Conservation (phyloP, 768 basidiomycete species). For the Tulasnella sp. region DNA sequence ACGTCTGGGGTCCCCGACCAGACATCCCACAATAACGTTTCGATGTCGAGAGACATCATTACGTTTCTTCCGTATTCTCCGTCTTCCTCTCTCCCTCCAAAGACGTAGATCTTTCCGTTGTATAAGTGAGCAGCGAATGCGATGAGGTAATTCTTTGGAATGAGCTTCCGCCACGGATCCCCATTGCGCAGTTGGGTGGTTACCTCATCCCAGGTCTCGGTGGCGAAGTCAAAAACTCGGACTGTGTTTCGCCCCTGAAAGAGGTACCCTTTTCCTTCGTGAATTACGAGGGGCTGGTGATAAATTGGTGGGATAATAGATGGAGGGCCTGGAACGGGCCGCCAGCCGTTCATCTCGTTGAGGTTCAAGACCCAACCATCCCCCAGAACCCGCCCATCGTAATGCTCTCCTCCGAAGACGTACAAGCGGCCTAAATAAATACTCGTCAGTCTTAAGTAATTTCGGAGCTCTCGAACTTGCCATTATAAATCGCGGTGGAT, state of each 20-base stretch:
- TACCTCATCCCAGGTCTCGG: conserved; percentile 38
- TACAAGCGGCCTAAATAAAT: conserved; percentile 24
- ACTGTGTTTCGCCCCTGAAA: conserved; percentile 37
- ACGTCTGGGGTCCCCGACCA: conserved; percentile 31
- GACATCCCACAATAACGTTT: conserved; percentile 37
- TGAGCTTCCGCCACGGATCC: conserved; percentile 29
- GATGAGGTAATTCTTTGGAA: conserved; percentile 14
- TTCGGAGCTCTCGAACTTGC: conserved; percentile 10
- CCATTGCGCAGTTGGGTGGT: conserved; percentile 32
- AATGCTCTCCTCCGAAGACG: conserved; percentile 30
- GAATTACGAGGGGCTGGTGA: conserved; percentile 29
- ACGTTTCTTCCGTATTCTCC: conserved; percentile 39
- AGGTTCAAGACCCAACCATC: conserved; percentile 31
- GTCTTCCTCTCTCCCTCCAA: conserved; percentile 38
- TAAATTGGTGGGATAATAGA: background rate
- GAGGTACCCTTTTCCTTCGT: conserved; percentile 39
- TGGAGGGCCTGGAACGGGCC: conserved; percentile 17
- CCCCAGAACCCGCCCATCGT: conserved; percentile 27
- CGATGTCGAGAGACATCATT: conserved; percentile 41
- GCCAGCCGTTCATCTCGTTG: conserved; percentile 1
- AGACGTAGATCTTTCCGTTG: conserved; percentile 40
- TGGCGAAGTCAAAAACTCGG: conserved; percentile 41
- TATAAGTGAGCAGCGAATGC: conserved; percentile 31
- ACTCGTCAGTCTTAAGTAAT: conserved; percentile 30
- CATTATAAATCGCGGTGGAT: conserved; percentile 32